phyloP scores from a whole-genome alignment of 2,329 filamentous ascomycete genomes.

The Alternaria novae-zelandiae region DNA sequence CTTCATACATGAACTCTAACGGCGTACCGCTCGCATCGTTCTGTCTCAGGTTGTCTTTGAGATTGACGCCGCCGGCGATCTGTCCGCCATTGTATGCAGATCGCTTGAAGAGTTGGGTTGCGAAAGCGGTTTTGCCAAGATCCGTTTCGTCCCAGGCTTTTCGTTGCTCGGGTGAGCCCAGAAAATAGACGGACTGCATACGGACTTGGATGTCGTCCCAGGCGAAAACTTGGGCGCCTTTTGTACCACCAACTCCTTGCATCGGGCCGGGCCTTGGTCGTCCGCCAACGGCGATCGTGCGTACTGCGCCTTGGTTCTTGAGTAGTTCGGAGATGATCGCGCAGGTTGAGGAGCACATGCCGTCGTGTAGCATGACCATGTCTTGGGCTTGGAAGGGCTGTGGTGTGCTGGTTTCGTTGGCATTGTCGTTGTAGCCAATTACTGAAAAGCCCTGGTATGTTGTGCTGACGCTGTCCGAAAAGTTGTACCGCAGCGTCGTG shows the following conservation, averaged over 20 bases:
- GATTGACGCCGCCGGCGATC: slow-evolving; percentile 42
- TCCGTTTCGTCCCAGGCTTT: slow-evolving; percentile 36
- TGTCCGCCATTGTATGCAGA: slow-evolving; percentile 31
- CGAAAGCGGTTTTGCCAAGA: slow-evolving; percentile 41
- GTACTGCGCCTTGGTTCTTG: slow-evolving; percentile 53
- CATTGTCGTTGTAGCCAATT: slow-evolving; percentile 39
- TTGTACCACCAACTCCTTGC: slow-evolving; percentile 55
- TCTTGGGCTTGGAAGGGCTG: slow-evolving; percentile 48
- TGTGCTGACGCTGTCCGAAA: slow-evolving; percentile 38
- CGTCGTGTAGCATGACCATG: slow-evolving; percentile 53
- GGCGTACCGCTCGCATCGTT: slow-evolving; percentile 48
- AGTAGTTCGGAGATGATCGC: slow-evolving; percentile 55
- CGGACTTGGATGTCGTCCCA: slow-evolving; percentile 44
- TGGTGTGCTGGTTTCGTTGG: slow-evolving; percentile 37
- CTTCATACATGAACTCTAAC: slow-evolving; percentile 51
- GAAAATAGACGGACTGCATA: slow-evolving; percentile 39
- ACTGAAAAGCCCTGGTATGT: slow-evolving; percentile 39
- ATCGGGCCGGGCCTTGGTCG: slow-evolving; percentile 51
- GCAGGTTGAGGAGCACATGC: slow-evolving; percentile 56
- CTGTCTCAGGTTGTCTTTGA: slow-evolving; percentile 47
- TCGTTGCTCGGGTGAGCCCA: slow-evolving; percentile 39
- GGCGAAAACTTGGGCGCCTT: slow-evolving; percentile 50
- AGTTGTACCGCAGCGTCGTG: slow-evolving; percentile 46
- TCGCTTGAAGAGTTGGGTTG: slow-evolving; percentile 42
- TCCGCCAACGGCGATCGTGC: slow-evolving; percentile 53